phyloP scores from a whole-genome alignment of 2,329 filamentous ascomycete species.

The Sporothrix brunneoviolacea region DNA sequence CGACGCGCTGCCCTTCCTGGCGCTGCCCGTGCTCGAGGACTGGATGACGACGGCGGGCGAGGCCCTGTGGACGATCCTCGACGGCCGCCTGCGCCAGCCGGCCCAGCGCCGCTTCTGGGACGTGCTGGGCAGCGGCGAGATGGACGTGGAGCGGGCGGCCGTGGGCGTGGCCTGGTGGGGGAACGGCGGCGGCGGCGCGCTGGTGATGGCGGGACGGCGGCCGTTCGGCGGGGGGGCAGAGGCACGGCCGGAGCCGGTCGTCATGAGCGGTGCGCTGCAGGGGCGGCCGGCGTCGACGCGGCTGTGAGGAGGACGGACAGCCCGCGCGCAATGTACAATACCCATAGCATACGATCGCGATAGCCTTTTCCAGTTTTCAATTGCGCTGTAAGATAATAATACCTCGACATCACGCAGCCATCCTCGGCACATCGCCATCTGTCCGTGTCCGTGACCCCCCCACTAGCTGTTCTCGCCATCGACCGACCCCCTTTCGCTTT shows the following conservation, averaged over 20 bases:
- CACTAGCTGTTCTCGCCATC: too few relatives aligned
- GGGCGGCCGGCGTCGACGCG: slow-evolving; percentile 27
- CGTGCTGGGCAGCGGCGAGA: slow-evolving; percentile 70
- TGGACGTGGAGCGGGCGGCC: slow-evolving; percentile 78
- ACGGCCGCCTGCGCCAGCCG: slow-evolving; percentile 55
- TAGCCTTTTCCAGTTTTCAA: too few relatives aligned
- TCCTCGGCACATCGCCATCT: too few relatives aligned
- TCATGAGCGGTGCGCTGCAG: slow-evolving; percentile 28
- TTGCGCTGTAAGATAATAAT: too few relatives aligned
- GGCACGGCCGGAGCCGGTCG: slow-evolving; percentile 17
- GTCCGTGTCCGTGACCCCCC: too few relatives aligned
- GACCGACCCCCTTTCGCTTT: too few relatives aligned
- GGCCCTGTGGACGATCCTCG: slow-evolving; percentile 55
- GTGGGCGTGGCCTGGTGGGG: slow-evolving; percentile 85
- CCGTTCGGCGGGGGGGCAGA: slow-evolving; percentile 3
- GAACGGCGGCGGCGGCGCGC: slow-evolving; percentile 46
- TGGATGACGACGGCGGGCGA: slow-evolving; percentile 71
- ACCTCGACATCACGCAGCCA: too few relatives aligned
- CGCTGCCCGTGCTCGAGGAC: slow-evolving; percentile 64
- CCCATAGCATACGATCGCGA: too few relatives aligned
- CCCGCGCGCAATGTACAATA: too few relatives aligned
- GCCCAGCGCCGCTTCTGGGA: slow-evolving; percentile 73
- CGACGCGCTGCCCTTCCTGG: slow-evolving; percentile 69
- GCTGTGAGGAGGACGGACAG: slow-evolving; percentile 22
- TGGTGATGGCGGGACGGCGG: slow-evolving; percentile 31